Conservation (phyloP, 1,284 basidiomycete species). For the Heterobasidion occidentale region DNA sequence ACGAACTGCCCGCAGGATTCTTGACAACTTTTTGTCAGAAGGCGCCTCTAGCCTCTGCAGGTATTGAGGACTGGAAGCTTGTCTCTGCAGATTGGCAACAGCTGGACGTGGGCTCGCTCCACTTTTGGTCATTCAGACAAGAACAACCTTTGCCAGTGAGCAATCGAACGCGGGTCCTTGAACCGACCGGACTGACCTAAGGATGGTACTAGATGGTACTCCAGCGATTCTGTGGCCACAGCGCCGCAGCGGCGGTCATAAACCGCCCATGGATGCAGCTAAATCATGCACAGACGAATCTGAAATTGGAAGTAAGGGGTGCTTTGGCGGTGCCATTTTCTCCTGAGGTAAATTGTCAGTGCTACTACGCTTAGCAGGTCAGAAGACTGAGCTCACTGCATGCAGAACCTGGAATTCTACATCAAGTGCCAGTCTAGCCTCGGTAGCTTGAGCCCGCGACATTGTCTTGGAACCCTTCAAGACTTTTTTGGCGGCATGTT, state of each 20-base stretch:
- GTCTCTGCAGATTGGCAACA: too few species aligned
- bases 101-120: too few species aligned
- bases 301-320: neutral
- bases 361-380: neutral
- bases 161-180: too few species aligned
- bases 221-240: neutral
- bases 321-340: neutral
- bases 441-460: slow-evolving; percentile 6
- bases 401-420: slow-evolving; percentile 7
- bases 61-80: too few species aligned
- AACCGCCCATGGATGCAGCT: neutral
- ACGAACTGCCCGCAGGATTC: too few species aligned
- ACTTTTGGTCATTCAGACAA: too few species aligned
- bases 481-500: neutral
- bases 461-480: neutral
- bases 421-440: slow-evolving; percentile 6
- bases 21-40: too few species aligned
- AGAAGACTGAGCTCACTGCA: neutral
- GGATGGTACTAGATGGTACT: too few species aligned
- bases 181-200: too few species aligned
- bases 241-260: neutral
- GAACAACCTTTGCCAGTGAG: too few species aligned
- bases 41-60: too few species aligned
- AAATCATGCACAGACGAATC: neutral
- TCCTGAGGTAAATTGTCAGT: neutral